phyloP scores from a whole-genome alignment of 257 asterid species.

The Solanum etuberosum region DNA sequence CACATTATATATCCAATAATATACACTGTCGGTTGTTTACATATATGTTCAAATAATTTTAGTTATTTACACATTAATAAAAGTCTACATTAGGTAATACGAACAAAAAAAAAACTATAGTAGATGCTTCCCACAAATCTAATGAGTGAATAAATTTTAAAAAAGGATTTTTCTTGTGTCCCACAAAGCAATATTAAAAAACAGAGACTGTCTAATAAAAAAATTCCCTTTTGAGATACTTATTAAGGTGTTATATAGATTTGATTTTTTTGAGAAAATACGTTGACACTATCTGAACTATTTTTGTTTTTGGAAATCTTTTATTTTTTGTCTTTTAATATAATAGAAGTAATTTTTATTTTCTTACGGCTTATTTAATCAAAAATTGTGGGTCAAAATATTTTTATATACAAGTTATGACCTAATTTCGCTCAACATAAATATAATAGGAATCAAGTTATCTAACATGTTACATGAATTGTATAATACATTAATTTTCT shows the following conservation, averaged over 20 bases:
- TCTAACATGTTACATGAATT: neutral
- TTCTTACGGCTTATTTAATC: no score
- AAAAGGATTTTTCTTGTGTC: neutral
- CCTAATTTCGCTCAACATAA: neutral
- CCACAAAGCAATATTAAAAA: neutral
- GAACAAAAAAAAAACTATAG: neutral
- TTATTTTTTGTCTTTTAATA: no score
- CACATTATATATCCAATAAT: neutral
- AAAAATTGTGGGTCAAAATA: no score
- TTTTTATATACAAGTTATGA: no score
- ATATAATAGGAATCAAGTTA: no score
- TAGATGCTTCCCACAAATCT: neutral
- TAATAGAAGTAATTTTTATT: no score
- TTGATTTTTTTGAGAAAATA: neutral
- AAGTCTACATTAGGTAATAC: neutral
- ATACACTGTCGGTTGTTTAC: neutral
- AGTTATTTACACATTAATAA: neutral
- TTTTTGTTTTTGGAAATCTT: neutral
- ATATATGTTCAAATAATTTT: neutral
- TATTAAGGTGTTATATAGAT: neutral
- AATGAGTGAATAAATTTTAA: neutral
- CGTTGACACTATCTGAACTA: neutral
- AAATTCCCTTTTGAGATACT: neutral
- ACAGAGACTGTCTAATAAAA: neutral
- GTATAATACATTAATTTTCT: no score